Percentiles rank a stretch among this genome's conserved stretches.
Evolutionary conservation across 768 basidiomycete genomes (phyloP).

Genomic region (Clavaria fumosa): DNA sequence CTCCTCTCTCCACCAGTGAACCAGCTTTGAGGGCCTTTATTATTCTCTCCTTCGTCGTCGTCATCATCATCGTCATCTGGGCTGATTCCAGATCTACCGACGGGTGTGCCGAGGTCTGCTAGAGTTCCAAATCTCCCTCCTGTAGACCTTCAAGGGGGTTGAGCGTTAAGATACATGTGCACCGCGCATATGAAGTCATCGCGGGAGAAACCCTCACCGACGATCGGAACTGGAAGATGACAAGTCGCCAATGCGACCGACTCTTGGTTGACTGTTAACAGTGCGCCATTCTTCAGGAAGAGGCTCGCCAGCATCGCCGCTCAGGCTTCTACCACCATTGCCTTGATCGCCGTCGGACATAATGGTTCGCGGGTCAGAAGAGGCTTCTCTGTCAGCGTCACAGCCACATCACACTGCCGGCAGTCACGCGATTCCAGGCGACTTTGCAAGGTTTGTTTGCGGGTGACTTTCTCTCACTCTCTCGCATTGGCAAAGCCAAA

Average conservation of each 20-base stretch:
- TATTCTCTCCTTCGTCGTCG: slow-evolving; percentile 31
- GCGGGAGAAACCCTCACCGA: neutral
- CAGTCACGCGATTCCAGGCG: neutral
- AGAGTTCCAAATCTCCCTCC: slow-evolving; percentile 1
- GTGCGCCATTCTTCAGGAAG: slow-evolving; percentile 33
- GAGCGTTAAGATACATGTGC: neutral
- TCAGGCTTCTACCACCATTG: slow-evolving; percentile 30
- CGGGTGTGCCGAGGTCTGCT: neutral
- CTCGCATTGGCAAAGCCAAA: neutral
- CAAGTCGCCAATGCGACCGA: slow-evolving; percentile 35
- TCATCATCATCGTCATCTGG: slow-evolving; percentile 4
- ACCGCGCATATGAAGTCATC: neutral
- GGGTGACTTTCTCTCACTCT: too few relatives aligned
- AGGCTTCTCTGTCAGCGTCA: neutral
- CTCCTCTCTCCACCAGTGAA: slow-evolving; percentile 95
- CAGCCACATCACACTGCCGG: neutral
- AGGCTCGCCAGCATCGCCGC: slow-evolving; percentile 32
- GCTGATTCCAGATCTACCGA: neutral
- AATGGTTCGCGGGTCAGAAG: neutral
- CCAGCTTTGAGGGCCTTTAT: slow-evolving; percentile 47
- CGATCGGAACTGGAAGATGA: neutral
- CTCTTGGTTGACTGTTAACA: slow-evolving; percentile 23
- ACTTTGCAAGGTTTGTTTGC: neutral
- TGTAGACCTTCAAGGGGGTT: neutral
- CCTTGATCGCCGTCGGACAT: slow-evolving; percentile 24